Conservation (phyloP, 2,329 filamentous ascomycete genomes). For the Meredithiella fracta region DNA sequence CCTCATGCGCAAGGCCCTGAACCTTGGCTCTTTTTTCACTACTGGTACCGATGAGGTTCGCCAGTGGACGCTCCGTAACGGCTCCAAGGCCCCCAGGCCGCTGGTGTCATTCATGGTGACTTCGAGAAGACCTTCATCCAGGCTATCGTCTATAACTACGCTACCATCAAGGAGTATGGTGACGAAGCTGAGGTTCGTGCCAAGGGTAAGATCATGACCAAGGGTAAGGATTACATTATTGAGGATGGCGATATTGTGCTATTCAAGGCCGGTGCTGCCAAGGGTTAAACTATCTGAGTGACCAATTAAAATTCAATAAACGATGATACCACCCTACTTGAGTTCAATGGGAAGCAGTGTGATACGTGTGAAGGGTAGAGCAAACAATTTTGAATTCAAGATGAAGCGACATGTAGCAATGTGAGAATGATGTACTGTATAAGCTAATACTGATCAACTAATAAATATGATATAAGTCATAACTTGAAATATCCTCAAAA, state of each 20-base stretch:
- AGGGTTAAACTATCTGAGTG: constrained; percentile 32
- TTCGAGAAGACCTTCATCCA: constrained; percentile 99
- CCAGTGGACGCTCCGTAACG: constrained; percentile 94
- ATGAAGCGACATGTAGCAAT: too few relatives aligned
- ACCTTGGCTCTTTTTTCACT: constrained; percentile 93
- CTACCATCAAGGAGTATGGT: constrained; percentile 63
- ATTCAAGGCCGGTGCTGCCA: constrained; percentile 79
- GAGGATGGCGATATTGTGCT: constrained; percentile 70
- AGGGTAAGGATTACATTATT: constrained; percentile 92
- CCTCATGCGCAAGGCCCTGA: constrained; percentile 82
- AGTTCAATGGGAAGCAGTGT: neutral
- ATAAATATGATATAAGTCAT: too few relatives aligned
- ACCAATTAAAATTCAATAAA: constrained; percentile 10
- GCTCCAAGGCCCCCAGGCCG: constrained; percentile 93
- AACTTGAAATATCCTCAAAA: neutral
- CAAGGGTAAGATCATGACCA: constrained; percentile 93
- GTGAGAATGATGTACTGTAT: too few relatives aligned
- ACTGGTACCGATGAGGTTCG: constrained; percentile 88
- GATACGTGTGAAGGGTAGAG: neutral
- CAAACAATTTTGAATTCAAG: neutral
- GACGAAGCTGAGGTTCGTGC: constrained; percentile 80
- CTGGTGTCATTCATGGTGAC: constrained; percentile 94
- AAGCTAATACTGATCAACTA: too few relatives aligned
- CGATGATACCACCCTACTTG: constrained; percentile 4
- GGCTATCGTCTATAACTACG: constrained; percentile 83